Conservation (phyloP, 805 yeast genomes). For the Ogataea kodamae region DNA sequence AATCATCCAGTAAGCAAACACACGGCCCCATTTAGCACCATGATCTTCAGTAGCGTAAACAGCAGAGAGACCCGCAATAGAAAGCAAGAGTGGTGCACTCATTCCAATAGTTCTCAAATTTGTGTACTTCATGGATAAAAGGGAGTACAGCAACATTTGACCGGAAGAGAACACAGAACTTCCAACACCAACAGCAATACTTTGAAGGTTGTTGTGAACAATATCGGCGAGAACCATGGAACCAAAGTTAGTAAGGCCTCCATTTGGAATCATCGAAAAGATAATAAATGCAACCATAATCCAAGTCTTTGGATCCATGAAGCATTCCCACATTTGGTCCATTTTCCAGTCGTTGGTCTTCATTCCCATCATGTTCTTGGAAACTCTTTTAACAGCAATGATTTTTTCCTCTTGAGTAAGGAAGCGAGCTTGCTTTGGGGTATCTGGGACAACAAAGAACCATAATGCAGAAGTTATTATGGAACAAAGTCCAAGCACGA, state of each 20-base stretch:
- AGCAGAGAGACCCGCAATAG: conserved; percentile 26
- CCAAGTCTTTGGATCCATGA: conserved; percentile 24
- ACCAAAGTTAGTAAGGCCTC: conserved; percentile 30
- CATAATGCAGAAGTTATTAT: conserved; percentile 24
- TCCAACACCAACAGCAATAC: conserved; percentile 21
- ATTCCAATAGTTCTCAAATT: conserved; percentile 24
- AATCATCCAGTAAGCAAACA: conserved; percentile 33
- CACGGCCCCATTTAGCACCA: conserved; percentile 30
- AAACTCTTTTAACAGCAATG: conserved; percentile 25
- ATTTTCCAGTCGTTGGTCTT: conserved; percentile 29
- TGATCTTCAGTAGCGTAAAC: conserved; percentile 27
- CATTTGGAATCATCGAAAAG: conserved; percentile 30
- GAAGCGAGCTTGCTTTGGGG: conserved; percentile 28
- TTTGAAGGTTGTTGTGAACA: conserved; percentile 18
- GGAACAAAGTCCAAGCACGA: conserved; percentile 28
- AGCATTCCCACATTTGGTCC: conserved; percentile 23
- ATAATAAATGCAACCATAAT: conserved; percentile 22
- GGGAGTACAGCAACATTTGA: conserved; percentile 21
- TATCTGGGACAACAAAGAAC: conserved; percentile 25
- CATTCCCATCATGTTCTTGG: conserved; percentile 30
- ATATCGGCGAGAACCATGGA: conserved; percentile 24
- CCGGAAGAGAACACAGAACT: conserved; percentile 26
- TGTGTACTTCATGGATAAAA: conserved; percentile 14
- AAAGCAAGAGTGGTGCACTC: conserved; percentile 23
- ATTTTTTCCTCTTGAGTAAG: conserved; percentile 27